Evolutionary conservation across 1,139 yeast species (phyloP).

Genomic region (Suhomyces ambrosiae): DNA sequence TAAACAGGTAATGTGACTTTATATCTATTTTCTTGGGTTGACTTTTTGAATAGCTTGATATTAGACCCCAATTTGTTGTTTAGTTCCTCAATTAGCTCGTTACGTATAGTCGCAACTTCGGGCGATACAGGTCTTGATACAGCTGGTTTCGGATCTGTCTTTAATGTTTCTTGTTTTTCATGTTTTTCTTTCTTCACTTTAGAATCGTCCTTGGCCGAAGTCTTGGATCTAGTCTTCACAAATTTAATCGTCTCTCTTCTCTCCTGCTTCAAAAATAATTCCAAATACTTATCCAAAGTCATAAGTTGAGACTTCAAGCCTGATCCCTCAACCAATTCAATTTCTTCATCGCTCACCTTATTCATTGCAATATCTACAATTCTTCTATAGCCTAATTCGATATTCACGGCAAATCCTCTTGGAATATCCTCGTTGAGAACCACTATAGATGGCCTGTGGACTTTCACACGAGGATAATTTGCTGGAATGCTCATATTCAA

Average conservation of each 20-base stretch:
- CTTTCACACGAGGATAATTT: constrained; percentile 49
- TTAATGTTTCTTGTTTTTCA: too few relatives aligned
- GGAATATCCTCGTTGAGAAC: constrained; percentile 74
- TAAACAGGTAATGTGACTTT: constrained; percentile 27
- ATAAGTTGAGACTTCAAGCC: constrained; percentile 55
- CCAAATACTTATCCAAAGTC: constrained; percentile 61
- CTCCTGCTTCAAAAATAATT: constrained; percentile 57
- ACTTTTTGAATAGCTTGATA: constrained; percentile 31
- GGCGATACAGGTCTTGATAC: constrained; percentile 11
- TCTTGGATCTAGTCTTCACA: constrained; percentile 23
- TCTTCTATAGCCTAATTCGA: constrained; percentile 62
- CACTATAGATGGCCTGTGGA: constrained; percentile 42
- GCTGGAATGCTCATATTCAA: constrained; percentile 57
- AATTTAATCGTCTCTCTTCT: constrained; percentile 57
- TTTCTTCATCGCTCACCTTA: constrained; percentile 23
- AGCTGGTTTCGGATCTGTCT: too few relatives aligned
- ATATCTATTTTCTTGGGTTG: constrained; percentile 22
- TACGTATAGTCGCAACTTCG: constrained; percentile 18
- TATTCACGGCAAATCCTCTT: constrained; percentile 64
- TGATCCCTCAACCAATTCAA: constrained; percentile 46
- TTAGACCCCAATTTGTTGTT: constrained; percentile 25
- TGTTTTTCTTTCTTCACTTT: not conserved
- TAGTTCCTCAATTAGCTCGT: constrained; percentile 25
- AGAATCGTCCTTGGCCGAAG: too few relatives aligned
- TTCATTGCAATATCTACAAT: constrained; percentile 45